phyloP scores from a whole-genome alignment of 352 stramenopile species.

The Phytophthora rubi region DNA sequence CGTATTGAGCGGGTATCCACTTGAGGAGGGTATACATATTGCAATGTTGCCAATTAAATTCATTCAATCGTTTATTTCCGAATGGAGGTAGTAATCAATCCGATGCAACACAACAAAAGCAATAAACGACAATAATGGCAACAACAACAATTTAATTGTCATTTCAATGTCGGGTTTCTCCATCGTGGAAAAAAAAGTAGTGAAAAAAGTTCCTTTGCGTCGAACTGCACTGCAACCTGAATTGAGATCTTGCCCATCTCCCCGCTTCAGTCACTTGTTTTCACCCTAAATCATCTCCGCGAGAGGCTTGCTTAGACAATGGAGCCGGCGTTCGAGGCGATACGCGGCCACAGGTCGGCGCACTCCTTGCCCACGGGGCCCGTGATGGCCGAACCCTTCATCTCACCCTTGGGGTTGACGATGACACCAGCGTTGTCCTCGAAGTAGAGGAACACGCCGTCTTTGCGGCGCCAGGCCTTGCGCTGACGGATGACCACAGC shows the following conservation, averaged over 20 bases:
- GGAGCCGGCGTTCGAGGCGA: constrained; percentile 98
- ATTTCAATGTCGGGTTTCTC: constrained; percentile 42
- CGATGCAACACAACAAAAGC: constrained; percentile 1
- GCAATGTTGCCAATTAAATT: too few relatives aligned
- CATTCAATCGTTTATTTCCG: too few relatives aligned
- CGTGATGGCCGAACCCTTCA: constrained; percentile 99
- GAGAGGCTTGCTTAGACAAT: constrained; percentile 94
- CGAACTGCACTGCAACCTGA: not conserved
- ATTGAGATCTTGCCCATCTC: not conserved
- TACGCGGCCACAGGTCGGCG: constrained; percentile 99
- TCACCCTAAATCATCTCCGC: not conserved
- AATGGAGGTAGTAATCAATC: too few relatives aligned
- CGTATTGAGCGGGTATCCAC: too few relatives aligned
- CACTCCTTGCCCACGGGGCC: constrained; percentile 99
- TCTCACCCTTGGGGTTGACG: constrained; percentile 99
- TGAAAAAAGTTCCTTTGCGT: not conserved
- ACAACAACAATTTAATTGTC: constrained; percentile 43
- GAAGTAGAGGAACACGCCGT: constrained; percentile 99
- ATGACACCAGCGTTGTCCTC: constrained; percentile 99
- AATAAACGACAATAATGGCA: constrained; percentile 17
- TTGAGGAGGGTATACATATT: too few relatives aligned
- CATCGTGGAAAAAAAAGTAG: constrained; percentile 1
- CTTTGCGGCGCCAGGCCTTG: constrained; percentile 99
- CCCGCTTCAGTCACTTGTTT: not conserved
- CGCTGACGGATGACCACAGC: constrained; percentile 99